Base-by-base conservation (phyloP, 2,329 filamentous ascomycete species). In the Davidsoniella neocaledoniae region DNA sequence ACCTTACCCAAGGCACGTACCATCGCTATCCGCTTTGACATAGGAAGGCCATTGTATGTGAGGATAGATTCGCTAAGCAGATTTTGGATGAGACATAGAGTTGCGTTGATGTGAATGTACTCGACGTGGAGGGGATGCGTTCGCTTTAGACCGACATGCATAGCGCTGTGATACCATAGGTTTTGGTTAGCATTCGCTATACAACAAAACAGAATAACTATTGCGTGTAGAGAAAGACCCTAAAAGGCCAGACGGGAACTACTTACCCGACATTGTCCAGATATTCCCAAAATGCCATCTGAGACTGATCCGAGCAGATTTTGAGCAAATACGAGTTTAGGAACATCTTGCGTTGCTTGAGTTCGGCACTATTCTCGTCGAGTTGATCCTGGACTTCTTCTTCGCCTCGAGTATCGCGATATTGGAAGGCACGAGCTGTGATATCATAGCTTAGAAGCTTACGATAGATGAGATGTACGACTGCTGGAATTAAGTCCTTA, bases 391-490 rank as follows among this genome's bases (percentile, higher is more conserved):
- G 79, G 12, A 83, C 70, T 2, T 79, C 77, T 0, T 77, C 79
- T 56, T 85, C 79, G 54, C 78, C 80, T 40, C 76, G 77, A 2
- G 74, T 78, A 54, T 70, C 74, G 19, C 72, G 65, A 1, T 75
- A 77, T 52, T 77, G 73, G 61, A 90, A 86, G 12, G 83, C 82
- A 48, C 82, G 75, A 1, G 85, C 83, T 3, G 85, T 91, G 62
- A 90, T 85, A 60, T 90, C 85, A 64, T 84, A 85, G 58, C 79
- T 76, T 9, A 90, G 69, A 0, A 91, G 73, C 61, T 90, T 90
- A 59, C 79, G 79, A 68, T 90, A 91, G 33, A 90, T 82, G 53
- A 87, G 83, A 64, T 88, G 86, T 59, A 90, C 83, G 19, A 91
- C 74, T 43, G 83, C 80, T 1, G 86, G 86, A 55, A 90, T 86